These are phyloP conservation scores for Pelargonium australe DNA, from an alignment of 441 rosid genomes.

Conservation along the genomic window DNA sequence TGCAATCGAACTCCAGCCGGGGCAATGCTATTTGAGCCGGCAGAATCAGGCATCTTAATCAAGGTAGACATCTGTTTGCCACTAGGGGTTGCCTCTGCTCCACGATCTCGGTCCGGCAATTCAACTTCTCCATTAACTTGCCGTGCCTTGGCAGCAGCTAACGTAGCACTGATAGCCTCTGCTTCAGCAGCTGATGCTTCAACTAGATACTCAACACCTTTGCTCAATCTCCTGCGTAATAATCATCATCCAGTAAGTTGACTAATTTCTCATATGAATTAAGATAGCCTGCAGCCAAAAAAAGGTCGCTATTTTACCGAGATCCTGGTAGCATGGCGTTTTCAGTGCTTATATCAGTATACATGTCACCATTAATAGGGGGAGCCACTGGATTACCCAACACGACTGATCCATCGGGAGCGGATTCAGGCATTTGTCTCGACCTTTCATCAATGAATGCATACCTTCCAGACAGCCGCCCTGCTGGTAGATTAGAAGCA, in stretches of 20 bases:
- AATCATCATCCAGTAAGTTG: slow-evolving; percentile 16
- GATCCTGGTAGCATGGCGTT: slow-evolving; percentile 74
- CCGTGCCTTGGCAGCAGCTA: slow-evolving; percentile 97
- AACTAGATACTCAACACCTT: slow-evolving; percentile 93
- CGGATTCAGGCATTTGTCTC: slow-evolving; percentile 56
- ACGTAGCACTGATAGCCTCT: slow-evolving; percentile 90
- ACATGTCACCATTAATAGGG: slow-evolving; percentile 80
- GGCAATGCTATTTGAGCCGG: slow-evolving; percentile 45
- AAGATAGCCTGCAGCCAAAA: slow-evolving; percentile 2
- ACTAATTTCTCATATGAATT: background rate
- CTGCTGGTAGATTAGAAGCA: slow-evolving; percentile 52
- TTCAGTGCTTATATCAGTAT: slow-evolving; percentile 90
- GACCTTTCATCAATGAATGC: slow-evolving; percentile 73
- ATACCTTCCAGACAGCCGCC: slow-evolving; percentile 62
- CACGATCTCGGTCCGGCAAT: slow-evolving; percentile 74
- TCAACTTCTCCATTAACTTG: slow-evolving; percentile 91
- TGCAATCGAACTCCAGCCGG: slow-evolving; percentile 89
- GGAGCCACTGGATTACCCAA: slow-evolving; percentile 94
- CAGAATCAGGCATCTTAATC: slow-evolving; percentile 67
- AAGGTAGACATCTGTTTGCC: slow-evolving; percentile 63
- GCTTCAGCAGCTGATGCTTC: slow-evolving; percentile 99
- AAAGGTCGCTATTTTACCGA: slow-evolving; percentile 40
- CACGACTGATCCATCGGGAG: slow-evolving; percentile 81
- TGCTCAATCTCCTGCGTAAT: slow-evolving; percentile 65
- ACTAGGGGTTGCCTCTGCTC: slow-evolving; percentile 93